Conservation (phyloP, 148 eudicot genomes). For the Nepenthes gracilis region DNA sequence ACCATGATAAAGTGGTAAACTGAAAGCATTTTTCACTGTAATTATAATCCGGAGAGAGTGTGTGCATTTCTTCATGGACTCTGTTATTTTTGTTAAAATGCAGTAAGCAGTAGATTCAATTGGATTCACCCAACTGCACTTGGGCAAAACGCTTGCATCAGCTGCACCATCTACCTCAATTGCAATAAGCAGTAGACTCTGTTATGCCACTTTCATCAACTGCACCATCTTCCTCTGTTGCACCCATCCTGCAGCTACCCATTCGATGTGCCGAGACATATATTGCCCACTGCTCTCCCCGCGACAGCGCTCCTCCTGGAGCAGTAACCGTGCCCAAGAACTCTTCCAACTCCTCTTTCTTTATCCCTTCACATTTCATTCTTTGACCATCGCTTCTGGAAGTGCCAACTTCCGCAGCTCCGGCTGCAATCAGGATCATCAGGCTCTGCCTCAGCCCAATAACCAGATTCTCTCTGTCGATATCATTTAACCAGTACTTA, state of each 20-base stretch:
- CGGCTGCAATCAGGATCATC: conserved; percentile 62
- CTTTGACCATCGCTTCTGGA: conserved; percentile 80
- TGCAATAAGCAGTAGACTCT: too few relatives aligned
- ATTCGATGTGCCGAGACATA: conserved; percentile 86
- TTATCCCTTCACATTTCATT: conserved; percentile 44
- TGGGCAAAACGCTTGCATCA: conserved; percentile 79
- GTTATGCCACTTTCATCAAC: conserved; percentile 79
- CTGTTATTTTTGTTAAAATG: conserved; percentile 43
- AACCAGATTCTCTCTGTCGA: conserved; percentile 53
- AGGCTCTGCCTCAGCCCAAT: conserved; percentile 47
- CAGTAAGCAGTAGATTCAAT: conserved; percentile 81
- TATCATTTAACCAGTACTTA: conserved; percentile 22
- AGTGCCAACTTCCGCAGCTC: conserved; percentile 86
- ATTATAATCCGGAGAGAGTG: too few relatives aligned
- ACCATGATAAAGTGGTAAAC: too few relatives aligned
- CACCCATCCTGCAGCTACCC: conserved; percentile 88
- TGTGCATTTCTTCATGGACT: conserved; percentile 24
- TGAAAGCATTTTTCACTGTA: too few relatives aligned
- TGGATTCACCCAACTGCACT: conserved; percentile 82
- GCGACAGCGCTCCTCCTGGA: conserved; percentile 49
- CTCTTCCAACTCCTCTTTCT: conserved; percentile 50
- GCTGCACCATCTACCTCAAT: conserved; percentile 96
- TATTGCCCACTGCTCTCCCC: conserved; percentile 41
- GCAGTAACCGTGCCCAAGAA: conserved; percentile 54
- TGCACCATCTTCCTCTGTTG: conserved; percentile 46